Conservation (phyloP, 2,329 filamentous ascomycete genomes). For the Penicillium sp. region DNA sequence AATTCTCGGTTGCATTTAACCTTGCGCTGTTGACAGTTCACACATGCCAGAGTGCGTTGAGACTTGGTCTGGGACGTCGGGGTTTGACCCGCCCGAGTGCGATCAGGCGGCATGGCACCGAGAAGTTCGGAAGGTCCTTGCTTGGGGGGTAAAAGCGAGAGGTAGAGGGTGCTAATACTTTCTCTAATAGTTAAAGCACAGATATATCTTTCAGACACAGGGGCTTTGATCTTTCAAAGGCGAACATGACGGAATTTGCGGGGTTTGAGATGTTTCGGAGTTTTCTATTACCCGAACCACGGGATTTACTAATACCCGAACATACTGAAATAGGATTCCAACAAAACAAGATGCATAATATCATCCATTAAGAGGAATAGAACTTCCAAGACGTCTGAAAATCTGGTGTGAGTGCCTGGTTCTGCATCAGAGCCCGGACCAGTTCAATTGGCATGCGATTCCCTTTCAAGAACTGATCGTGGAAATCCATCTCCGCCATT, state of each 20-base stretch:
- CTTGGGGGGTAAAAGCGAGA: background rate
- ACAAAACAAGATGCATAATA: background rate
- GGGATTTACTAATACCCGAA: background rate
- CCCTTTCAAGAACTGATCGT: constrained; percentile 53
- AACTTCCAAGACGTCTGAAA: constrained; percentile 55
- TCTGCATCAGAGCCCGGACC: constrained; percentile 47
- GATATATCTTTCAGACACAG: background rate
- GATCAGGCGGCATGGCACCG: background rate
- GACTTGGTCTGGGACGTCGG: background rate
- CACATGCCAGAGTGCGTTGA: constrained; percentile 50
- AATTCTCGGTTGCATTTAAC: constrained; percentile 72
- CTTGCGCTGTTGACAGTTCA: constrained; percentile 74
- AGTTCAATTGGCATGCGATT: constrained; percentile 40
- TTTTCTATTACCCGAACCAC: background rate
- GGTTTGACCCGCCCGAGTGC: background rate
- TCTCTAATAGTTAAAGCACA: background rate
- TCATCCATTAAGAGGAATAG: constrained; percentile 31
- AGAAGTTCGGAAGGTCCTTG: background rate
- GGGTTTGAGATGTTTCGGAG: background rate
- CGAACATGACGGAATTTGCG: background rate
- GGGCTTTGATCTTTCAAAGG: background rate
- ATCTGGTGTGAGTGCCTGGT: constrained; percentile 42
- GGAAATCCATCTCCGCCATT: constrained; percentile 56
- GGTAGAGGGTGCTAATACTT: background rate
- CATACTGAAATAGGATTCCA: background rate